These are phyloP conservation scores for Evansstolkia leycettana DNA, from an alignment of 495 filamentous ascomycete species.

Conservation along the genomic window DNA sequence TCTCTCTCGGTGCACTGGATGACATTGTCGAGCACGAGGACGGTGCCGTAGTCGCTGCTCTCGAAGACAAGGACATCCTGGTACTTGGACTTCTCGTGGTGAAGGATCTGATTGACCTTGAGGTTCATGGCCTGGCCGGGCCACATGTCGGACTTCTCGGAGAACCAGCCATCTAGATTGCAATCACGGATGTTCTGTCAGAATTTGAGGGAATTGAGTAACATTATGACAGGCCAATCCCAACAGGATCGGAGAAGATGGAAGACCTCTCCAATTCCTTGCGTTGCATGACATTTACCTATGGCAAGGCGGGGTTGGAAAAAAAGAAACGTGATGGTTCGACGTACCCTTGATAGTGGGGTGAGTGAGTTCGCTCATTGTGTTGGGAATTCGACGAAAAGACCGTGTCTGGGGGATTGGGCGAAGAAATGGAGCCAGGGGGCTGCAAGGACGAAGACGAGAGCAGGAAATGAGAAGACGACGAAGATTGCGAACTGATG, in stretches of 20 bases:
- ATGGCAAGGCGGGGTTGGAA: conserved; percentile 14
- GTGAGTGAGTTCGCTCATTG: conserved; percentile 45
- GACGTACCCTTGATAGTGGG: conserved; percentile 48
- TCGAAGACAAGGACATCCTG: conserved; percentile 98
- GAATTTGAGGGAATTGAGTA: background rate
- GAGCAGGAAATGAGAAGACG: conserved; percentile 7
- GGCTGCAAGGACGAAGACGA: conserved; percentile 1
- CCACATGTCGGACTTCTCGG: conserved; percentile 96
- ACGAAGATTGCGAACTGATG: conserved; percentile 4
- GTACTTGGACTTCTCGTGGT: conserved; percentile 98
- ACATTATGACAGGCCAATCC: no score
- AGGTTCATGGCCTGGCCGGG: conserved; percentile 98
- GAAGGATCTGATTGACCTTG: conserved; percentile 91
- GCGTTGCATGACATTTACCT: no score
- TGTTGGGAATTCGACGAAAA: conserved; percentile 14
- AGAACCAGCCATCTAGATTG: conserved; percentile 92
- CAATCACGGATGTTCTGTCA: no score
- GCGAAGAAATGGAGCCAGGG: conserved; percentile 3
- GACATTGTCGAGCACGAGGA: conserved; percentile 97
- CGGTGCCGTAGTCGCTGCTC: conserved; percentile 89
- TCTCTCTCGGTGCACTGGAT: conserved; percentile 98
- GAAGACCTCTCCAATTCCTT: no score
- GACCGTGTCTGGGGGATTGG: conserved; percentile 7
- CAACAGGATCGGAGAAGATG: background rate
- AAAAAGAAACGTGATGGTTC: conserved; percentile 5